Conservation (phyloP, 2,329 filamentous ascomycete genomes). For the Fusarium scirpi region DNA sequence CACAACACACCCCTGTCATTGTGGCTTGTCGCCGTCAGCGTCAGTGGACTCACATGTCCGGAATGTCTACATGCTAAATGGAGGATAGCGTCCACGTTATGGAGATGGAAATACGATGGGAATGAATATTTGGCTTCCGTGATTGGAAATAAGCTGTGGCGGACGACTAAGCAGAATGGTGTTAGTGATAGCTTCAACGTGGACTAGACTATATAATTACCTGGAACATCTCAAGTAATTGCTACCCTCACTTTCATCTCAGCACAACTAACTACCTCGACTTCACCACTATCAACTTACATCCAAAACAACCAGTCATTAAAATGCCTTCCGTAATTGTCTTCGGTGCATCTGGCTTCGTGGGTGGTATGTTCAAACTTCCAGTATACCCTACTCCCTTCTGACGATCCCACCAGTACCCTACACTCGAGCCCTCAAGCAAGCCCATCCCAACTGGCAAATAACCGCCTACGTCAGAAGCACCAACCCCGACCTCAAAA, state of each 20-base stretch:
- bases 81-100: not conserved
- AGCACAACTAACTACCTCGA: not conserved
- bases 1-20: not conserved
- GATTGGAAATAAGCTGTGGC: not conserved
- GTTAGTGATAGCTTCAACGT: not conserved
- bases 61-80: not conserved
- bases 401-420: not conserved
- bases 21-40: no score
- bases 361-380: not conserved
- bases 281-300: not conserved
- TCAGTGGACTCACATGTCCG: no score
- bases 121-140: accelerated
- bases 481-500: not conserved
- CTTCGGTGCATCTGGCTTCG: slow-evolving; percentile 21
- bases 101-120: not conserved
- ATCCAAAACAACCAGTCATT: no score
- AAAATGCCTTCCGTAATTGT: slow-evolving; percentile 19
- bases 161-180: accelerated
- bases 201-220: not conserved
- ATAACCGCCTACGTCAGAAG: slow-evolving; percentile 14
- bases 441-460: slow-evolving; percentile 10
- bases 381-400: accelerated
- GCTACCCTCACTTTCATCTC: not conserved
- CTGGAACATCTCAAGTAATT: accelerated
- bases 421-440: slow-evolving; percentile 16